A percentile compares a stretch with the other conserved stretches of the same genome.
phyloP scores from a whole-genome alignment of 1,284 basidiomycete genomes.

The Rhodotorula glutinis region DNA sequence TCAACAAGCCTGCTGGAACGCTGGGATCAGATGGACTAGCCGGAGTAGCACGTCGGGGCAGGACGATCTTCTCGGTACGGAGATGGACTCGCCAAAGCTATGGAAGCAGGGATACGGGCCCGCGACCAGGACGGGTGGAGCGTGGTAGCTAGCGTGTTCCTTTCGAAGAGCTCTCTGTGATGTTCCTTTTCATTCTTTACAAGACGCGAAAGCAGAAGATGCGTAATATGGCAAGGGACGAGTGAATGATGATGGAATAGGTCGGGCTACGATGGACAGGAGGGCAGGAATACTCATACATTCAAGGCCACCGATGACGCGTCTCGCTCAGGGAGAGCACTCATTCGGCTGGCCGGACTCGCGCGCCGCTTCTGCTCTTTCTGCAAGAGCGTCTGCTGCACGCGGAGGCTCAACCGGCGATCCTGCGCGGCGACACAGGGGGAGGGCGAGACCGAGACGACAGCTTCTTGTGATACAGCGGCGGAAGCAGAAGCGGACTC shows the following conservation, averaged over 20 bases:
- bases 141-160: no score
- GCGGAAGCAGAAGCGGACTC: neutral
- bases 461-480: no score
- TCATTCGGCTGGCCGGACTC: no score
- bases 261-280: no score
- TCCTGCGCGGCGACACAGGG: slow-evolving; percentile 6
- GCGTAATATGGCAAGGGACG: neutral
- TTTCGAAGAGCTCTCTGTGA: neutral
- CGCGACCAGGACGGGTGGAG: neutral
- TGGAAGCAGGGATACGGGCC: neutral
- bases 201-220: neutral
- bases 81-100: neutral
- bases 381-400: slow-evolving; percentile 4
- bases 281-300: neutral
- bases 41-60: neutral
- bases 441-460: neutral
- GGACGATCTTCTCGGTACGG: neutral
- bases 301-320: neutral
- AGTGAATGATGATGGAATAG: neutral
- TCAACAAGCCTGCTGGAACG: slow-evolving; percentile 25
- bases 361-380: slow-evolving; percentile 2
- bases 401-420: slow-evolving; percentile 9
- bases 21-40: slow-evolving; percentile 9
- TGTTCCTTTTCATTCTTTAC: no score
- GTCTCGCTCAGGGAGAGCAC: neutral